A percentile compares a stretch with the other conserved stretches of the same genome.
Conservation (phyloP, 2,329 filamentous ascomycete genomes). For the Lachnellula occidentalis region DNA sequence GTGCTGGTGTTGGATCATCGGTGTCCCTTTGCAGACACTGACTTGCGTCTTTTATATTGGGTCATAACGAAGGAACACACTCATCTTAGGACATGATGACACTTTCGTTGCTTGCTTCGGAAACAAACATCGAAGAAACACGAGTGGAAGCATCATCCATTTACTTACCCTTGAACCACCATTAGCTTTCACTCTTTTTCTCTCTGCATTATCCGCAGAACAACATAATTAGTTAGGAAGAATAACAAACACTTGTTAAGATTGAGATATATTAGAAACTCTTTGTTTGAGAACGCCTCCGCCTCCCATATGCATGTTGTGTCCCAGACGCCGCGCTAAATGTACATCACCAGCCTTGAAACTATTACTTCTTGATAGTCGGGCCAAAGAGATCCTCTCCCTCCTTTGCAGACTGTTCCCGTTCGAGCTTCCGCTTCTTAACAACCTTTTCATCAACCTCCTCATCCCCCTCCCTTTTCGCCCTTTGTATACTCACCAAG, state of each 20-base stretch:
- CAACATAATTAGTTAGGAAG: too few relatives aligned
- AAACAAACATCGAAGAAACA: too few relatives aligned
- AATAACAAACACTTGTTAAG: too few relatives aligned
- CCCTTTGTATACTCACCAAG: conserved; percentile 56
- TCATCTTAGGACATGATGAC: too few relatives aligned
- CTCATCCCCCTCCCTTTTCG: conserved; percentile 47
- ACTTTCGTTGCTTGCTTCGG: too few relatives aligned
- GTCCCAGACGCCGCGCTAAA: conserved; percentile 25
- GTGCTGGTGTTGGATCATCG: too few relatives aligned
- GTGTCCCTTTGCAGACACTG: too few relatives aligned
- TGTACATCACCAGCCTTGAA: conserved; percentile 7
- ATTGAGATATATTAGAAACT: neutral
- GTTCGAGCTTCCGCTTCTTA: conserved; percentile 39
- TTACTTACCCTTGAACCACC: neutral
- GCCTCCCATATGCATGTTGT: conserved; percentile 14
- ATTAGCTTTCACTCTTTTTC: neutral
- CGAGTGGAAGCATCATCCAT: too few relatives aligned
- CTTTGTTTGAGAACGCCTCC: conserved; percentile 10
- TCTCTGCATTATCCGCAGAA: too few relatives aligned
- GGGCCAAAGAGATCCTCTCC: conserved; percentile 32
- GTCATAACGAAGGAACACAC: too few relatives aligned
- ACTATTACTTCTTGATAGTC: conserved; percentile 15
- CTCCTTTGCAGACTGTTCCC: conserved; percentile 33
- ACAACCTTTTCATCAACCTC: conserved; percentile 23
- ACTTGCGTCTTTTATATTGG: too few relatives aligned